Conservation (phyloP, 2,329 filamentous ascomycete genomes). For the Chrysoporthe austroafricana region DNA sequence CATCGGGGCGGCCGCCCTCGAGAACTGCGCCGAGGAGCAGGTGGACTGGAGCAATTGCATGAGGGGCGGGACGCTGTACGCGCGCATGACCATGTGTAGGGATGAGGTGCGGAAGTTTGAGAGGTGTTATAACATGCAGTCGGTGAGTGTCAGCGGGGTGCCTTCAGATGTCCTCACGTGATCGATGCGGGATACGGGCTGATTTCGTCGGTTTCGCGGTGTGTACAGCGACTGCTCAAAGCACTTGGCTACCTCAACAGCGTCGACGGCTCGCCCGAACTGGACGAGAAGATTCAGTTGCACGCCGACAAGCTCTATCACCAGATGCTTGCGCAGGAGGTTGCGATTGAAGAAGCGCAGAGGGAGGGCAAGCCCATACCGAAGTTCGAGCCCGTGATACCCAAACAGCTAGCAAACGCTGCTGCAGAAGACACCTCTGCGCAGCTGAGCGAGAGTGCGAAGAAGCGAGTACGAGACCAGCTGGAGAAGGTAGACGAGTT, state of each 20-base stretch:
- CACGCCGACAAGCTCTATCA: slow-evolving; percentile 91
- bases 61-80: slow-evolving; percentile 67
- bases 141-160: slow-evolving; percentile 49
- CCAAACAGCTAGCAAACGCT: slow-evolving; percentile 35
- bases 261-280: slow-evolving; percentile 63
- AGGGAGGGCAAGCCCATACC: slow-evolving; percentile 62
- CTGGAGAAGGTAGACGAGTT: slow-evolving; percentile 61
- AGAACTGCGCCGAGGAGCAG: slow-evolving; percentile 92
- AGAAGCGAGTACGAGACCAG: slow-evolving; percentile 56
- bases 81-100: slow-evolving; percentile 79
- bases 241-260: slow-evolving; percentile 83
- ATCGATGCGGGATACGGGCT: background rate
- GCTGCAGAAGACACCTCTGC: slow-evolving; percentile 20
- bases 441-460: slow-evolving; percentile 51
- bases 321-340: slow-evolving; percentile 82
- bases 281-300: slow-evolving; percentile 92
- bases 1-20: slow-evolving; percentile 80
- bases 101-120: slow-evolving; percentile 78
- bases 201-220: background rate
- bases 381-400: slow-evolving; percentile 61
- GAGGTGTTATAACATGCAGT: slow-evolving; percentile 87
- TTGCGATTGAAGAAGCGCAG: slow-evolving; percentile 70
- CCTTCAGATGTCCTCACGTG: background rate
- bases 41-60: slow-evolving; percentile 84
- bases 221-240: slow-evolving; percentile 76